Percentiles rank a stretch among this genome's conserved stretches.
phyloP scores from a whole-genome alignment of 106 monocot species.

The Apostasia shenzhenica region DNA sequence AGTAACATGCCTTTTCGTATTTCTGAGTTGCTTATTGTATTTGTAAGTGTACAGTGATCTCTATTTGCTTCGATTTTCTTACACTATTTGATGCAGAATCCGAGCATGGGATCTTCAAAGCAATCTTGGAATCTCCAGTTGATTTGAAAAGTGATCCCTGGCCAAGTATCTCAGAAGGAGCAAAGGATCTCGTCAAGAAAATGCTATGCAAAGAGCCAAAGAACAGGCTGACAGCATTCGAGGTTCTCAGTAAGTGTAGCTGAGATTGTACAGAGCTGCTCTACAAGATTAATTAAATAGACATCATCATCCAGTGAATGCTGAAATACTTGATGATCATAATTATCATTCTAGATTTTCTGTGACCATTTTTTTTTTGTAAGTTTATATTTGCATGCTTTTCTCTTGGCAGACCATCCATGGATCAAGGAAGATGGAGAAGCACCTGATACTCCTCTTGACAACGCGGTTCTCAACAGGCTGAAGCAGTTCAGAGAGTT shows the following conservation, averaged over 20 bases:
- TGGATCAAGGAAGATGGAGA: conserved; percentile 84
- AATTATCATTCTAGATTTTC: too few species aligned
- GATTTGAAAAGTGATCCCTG: conserved; percentile 77
- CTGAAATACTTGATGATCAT: too few species aligned
- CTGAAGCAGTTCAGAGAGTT: conserved; percentile 70
- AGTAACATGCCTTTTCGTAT: too few species aligned
- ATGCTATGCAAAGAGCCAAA: conserved; percentile 61
- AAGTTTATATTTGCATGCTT: not conserved
- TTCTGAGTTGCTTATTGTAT: too few species aligned
- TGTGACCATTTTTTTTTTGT: too few species aligned
- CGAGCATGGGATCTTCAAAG: conserved; percentile 60
- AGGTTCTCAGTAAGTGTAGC: conserved; percentile 58
- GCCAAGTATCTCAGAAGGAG: conserved; percentile 59
- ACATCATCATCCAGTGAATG: too few species aligned
- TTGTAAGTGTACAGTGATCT: too few species aligned
- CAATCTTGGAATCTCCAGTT: conserved; percentile 43
- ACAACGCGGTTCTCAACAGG: conserved; percentile 59
- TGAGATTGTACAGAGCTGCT: not conserved
- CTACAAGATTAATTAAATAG: not conserved
- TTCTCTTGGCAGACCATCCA: conserved; percentile 43
- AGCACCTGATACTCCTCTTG: conserved; percentile 71
- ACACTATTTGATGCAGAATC: conserved; percentile 25
- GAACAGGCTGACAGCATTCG: conserved; percentile 56
- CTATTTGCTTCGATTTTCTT: not conserved
- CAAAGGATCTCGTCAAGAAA: conserved; percentile 68